Base-by-base conservation (phyloP, 345 rosid species). In the Eucalyptus cloeziana region DNA sequence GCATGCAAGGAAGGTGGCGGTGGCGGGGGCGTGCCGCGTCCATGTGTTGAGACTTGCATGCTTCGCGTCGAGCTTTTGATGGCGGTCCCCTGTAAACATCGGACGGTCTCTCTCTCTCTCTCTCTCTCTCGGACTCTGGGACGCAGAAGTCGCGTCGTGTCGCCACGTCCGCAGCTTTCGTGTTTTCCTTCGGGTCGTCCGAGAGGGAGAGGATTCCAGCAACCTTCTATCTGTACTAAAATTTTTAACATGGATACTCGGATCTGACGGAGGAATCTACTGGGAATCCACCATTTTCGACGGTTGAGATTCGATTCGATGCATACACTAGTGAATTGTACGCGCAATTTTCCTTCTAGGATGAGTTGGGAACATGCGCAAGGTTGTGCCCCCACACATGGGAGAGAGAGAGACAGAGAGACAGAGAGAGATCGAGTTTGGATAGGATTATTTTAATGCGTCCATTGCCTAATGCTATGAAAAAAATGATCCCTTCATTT, bases 331-430 rank as follows among this genome's bases (percentile, higher is more conserved):
- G 56, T 1, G 56, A 52, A 52, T 52, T 21, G 58, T 21, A 21
- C 25, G 25, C 25, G 58, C 58, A 52, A 52, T 52, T 52, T 52
- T 52, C 58, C 10, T 52, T 52, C 58, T 52, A 21, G 58, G 58
- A 52, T 52, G 0, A 52, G 3, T 21, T 5, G 58, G 58, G 58
- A 7, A 21, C 58, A 52, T 52, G 58, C 58, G 25, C 58, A 52
- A 21, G 58, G 58, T 21, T 52, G 25, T 52, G 58, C 58, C 25
- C 25, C 58, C 58, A 52, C 58, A 52, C 58, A 8, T 21, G 58
- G 0, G 58, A 0, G 58, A 7, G 24, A 52, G 0, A 50, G 54
- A 6, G 45, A 44, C 2, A 8, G 9, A 44, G 47, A 44, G 47
- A 43, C 10, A 49, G 21, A 50, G 7, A 16, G 54, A 16, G 54